A percentile compares a stretch with the other conserved stretches of the same genome.
phyloP scores from a whole-genome alignment of 345 rosid species.

The Rubroshorea leprosula region DNA sequence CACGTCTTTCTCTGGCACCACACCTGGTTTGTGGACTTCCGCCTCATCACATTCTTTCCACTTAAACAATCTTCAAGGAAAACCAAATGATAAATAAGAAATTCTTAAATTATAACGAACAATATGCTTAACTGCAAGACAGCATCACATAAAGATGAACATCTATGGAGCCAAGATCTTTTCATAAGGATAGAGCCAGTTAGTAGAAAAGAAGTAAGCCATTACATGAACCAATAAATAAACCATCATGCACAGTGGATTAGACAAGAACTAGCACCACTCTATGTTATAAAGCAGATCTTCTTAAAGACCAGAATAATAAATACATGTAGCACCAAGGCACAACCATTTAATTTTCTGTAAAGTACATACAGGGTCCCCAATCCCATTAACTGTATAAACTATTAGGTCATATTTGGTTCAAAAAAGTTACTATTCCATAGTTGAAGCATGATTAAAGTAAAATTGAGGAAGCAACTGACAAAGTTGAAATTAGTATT shows the following conservation, averaged over 20 bases:
- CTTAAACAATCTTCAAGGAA: constrained; percentile 51
- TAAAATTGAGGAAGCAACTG: neutral
- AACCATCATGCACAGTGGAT: neutral
- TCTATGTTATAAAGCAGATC: neutral
- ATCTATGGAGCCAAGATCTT: neutral
- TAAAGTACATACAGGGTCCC: neutral
- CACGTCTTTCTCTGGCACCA: constrained; percentile 48
- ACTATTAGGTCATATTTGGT: neutral
- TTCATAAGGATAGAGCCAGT: too few relatives aligned
- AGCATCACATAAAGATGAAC: neutral
- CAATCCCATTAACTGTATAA: neutral
- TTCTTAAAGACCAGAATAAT: too few relatives aligned
- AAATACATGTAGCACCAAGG: neutral
- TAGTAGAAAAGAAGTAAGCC: too few relatives aligned
- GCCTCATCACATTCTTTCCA: constrained; percentile 47
- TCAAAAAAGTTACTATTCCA: neutral
- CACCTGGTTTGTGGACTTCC: constrained; percentile 35
- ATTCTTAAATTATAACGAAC: neutral
- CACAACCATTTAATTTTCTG: neutral
- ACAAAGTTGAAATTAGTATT: neutral
- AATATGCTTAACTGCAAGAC: constrained; percentile 5
- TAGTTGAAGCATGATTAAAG: neutral
- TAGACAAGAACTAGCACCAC: neutral
- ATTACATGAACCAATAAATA: neutral
- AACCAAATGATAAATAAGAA: constrained; percentile 1